Evolutionary conservation across 1,284 basidiomycete species (phyloP), one percentile per base, ranked within the genome.

Genomic region (Pyrrhoderma lamaoense): DNA sequence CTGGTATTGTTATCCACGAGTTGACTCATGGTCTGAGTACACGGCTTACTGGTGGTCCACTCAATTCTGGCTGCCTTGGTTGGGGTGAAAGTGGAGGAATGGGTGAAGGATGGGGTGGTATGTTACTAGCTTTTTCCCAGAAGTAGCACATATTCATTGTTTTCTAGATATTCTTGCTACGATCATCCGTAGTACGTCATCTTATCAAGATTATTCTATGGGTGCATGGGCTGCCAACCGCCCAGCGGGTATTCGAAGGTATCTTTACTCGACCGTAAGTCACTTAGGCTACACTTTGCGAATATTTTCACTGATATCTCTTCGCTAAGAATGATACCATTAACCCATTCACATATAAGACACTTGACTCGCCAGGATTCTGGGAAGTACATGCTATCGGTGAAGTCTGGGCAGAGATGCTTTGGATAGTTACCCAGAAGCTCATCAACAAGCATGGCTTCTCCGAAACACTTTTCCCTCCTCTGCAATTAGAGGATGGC

Each of bases 31-130:
- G 94, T 60, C 70, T 98, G 47, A 92, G 89, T 60, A 98, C 91
- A 3, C 88, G 94, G 63, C 69, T 97, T 54, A 97, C 94, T 14
- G 94, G 94, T 67, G 94, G 94, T 2, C 93, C 94, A 0, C 76
- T 82, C 57, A 93, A 97, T 73, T 93, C 89, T 42, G 89, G 89
- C 7, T 95, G 93, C 67, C 81, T 96, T 56, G 93, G 92, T 13
- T 97, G 89, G 85, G 93, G 93, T 49, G 93, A 98, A 71, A 80
- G 85, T 16, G 94, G 94, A 39, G 95, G 94, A 42, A 96, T 97
- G 93, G 94, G 92, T 61, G 91, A 94, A 70, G 93, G 89, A 14
- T 92, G 89, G 89, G 90, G 89, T 60, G 81, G 79, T 76, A 60
- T 53, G 68, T 68, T 51, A 18, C 49, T 53, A 16, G 44, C 8